These are phyloP conservation scores for Epichloe typhina DNA, from an alignment of 2,329 filamentous ascomycete species.

Conservation along the genomic window DNA sequence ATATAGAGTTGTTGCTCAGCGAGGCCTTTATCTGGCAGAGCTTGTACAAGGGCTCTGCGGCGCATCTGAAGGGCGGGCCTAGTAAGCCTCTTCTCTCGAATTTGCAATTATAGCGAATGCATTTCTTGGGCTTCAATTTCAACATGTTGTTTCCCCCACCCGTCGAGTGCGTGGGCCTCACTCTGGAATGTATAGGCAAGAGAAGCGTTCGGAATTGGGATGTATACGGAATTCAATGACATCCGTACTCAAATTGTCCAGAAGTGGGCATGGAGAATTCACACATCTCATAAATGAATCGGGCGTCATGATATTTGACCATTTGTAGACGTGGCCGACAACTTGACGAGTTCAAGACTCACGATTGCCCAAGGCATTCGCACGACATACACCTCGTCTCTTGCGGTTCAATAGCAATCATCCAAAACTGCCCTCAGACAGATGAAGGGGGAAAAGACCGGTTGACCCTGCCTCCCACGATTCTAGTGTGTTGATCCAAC, in stretches of 20 bases:
- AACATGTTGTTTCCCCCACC: not conserved
- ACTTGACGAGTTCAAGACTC: no score
- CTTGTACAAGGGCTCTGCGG: conserved; percentile 85
- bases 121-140: no score
- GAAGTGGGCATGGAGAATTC: no score
- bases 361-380: no score
- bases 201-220: not conserved
- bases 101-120: conserved; percentile 19
- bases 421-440: not conserved
- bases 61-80: conserved; percentile 57
- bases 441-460: not conserved
- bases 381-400: no score
- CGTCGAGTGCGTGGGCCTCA: not conserved
- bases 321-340: no score
- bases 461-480: not conserved
- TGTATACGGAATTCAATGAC: not conserved
- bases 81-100: conserved; percentile 22
- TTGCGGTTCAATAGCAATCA: no score
- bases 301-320: no score
- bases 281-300: no score
- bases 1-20: conserved; percentile 87
- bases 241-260: no score
- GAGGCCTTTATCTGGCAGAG: conserved; percentile 99
- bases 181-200: not conserved
- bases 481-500: not conserved